Base-by-base conservation (phyloP, 1,139 yeast genomes). In the Hyphopichia buzzinii region DNA sequence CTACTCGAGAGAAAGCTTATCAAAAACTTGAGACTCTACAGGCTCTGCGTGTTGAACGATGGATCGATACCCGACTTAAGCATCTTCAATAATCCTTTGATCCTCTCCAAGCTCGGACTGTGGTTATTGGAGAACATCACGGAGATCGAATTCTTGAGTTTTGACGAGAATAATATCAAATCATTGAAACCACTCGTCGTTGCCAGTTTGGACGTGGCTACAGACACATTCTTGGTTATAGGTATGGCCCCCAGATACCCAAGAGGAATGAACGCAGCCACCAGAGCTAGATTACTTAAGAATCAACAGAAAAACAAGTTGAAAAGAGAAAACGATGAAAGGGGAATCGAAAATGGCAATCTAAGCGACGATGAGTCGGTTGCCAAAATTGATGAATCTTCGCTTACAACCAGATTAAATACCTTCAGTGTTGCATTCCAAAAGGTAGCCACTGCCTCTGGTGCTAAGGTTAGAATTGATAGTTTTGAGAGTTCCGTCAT, bases 401-500 rank as follows among this genome's bases (percentile, higher is more conserved):
- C 57, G 3, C 45, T 63, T 2, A 67, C 69, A 13, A 63, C 74
- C 17, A 48, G 76, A 36, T 62, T 84, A 35, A 92, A 92, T 54
- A 82, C 88, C 15, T 92, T 92, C 54, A 90, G 96, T 34, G 79
- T 84, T 39, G 95, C 95, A 26, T 92, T 92, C 58, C 96, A 87
- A 55, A 85, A 84, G 47, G 84, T 89, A 28, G 94, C 96, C 2
- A 74, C 71, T 33, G 75, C 78, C 8, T 84, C 95, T 11, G 92
- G 90, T 27, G 97, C 97, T 4, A 82, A 86, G 48, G 90, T 89
- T 24, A 74, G 94, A 50, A 84, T 92, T 42, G 97, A 94, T 58
- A 88, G 95, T 50, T 92, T 92, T 60, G 97, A 92, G 54, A 86
- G 95, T 44, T 82, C 97, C 2, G 87, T 92, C 26, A 88, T 94